These are phyloP conservation scores for Cylindrodendrum hubeiense DNA, from an alignment of 2,329 filamentous ascomycete species.

Conservation along the genomic window DNA sequence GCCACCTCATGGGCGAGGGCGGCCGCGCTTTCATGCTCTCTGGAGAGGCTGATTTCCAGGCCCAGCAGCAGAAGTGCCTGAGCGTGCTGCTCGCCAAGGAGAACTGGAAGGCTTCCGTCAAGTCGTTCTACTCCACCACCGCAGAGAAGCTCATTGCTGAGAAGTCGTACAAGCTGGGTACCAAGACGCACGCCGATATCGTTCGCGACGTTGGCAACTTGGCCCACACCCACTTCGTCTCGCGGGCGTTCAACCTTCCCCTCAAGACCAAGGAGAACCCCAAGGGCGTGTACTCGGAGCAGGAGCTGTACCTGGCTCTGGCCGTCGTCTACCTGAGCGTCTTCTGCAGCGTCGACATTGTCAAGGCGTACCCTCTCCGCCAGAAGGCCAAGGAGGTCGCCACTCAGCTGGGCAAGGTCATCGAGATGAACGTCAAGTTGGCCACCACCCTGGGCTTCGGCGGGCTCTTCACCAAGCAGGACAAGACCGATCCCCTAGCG, in stretches of 20 bases:
- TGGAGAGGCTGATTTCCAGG: constrained; percentile 61
- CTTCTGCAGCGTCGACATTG: constrained; percentile 75
- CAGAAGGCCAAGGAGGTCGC: constrained; percentile 69
- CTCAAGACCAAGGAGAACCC: constrained; percentile 73
- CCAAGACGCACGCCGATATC: constrained; percentile 74
- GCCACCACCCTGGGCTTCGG: constrained; percentile 53
- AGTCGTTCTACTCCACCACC: constrained; percentile 74
- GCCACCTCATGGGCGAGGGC: constrained; percentile 69
- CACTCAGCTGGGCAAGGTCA: constrained; percentile 68
- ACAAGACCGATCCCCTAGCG: constrained; percentile 67
- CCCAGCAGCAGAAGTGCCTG: constrained; percentile 65
- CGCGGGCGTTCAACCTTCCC: constrained; percentile 73
- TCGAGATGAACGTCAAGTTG: constrained; percentile 76
- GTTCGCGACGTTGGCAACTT: constrained; percentile 78
- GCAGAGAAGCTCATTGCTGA: constrained; percentile 71
- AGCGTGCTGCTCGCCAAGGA: constrained; percentile 70
- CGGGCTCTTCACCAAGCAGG: constrained; percentile 64
- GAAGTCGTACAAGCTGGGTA: constrained; percentile 72
- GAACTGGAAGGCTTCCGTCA: constrained; percentile 72
- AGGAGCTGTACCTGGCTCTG: constrained; percentile 72
- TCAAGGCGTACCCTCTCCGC: constrained; percentile 74
- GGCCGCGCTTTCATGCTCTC: constrained; percentile 69
- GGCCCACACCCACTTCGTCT: constrained; percentile 72
- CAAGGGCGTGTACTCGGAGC: constrained; percentile 67
- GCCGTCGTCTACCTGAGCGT: constrained; percentile 74